Evolutionary conservation across 306 rosid genomes (phyloP), one percentile per base, ranked within the genome.

Genomic region (Trifolium pratense): DNA sequence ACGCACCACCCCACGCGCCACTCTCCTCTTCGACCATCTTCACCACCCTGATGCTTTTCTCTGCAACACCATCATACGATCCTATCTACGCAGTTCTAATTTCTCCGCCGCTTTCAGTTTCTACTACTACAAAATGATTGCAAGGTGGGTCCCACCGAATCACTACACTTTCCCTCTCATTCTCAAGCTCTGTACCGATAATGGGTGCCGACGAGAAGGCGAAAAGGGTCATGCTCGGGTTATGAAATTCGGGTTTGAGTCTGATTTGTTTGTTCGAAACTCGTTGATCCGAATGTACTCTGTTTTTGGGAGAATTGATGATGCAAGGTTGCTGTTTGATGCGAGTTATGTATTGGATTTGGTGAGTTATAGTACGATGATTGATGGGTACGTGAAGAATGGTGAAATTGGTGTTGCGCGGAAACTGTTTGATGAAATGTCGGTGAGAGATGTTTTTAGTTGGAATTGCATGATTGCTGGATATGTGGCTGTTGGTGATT

Each of bases 341-440:
- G 79, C 4, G 14, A 40, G 84, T 72, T 46, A 49, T 40, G 58
- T 16, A 6, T 63, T 78, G 80, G 96, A 88, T 76, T 87, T 90
- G 83, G 84, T 90, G 40, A 79, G 89, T 76, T 90, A 87, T 79
- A 88, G 83, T 36, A 86, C 93, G 2, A 83, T 90, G 91, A 75
- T 88, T 55, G 80, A 85, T 63, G 93, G 93, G 52, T 84, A 67
- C 70, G 81, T 82, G 16, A 88, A 85, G 73, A 83, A 75, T 32
- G 82, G 84, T 20, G 80, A 58, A 9, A 75, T 72, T 3, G 29
- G 73, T 7, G 42, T 36, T 70, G 93, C 90, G 0, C 85, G 84
- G 3, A 9, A 71, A 5, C 36, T 86, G 71, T 89, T 89, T 20
- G 84, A 82, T 29, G 85, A 73, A 21, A 89, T 89, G 89, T 66